Evolutionary conservation across 495 filamentous ascomycete genomes (phyloP).

Genomic region (Mycothermus thermophilus): DNA sequence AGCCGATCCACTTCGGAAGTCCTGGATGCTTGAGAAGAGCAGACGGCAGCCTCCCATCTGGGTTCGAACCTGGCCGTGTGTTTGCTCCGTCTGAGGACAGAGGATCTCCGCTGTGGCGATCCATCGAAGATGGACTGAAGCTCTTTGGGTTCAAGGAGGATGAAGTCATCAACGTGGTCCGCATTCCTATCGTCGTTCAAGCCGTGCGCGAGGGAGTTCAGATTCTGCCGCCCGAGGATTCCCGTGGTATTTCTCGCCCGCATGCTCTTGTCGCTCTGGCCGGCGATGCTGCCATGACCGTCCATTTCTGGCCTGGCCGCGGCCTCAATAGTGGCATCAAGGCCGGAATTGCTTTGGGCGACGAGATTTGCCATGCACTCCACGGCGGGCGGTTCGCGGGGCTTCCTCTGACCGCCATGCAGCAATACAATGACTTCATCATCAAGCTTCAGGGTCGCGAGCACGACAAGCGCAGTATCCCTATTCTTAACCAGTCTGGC

Average conservation of each 20-base stretch:
- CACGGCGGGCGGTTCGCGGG: conserved; percentile 17
- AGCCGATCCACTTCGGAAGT: conserved; percentile 24
- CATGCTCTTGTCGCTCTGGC: conserved; percentile 21
- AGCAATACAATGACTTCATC: conserved; percentile 26
- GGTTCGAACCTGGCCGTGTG: conserved; percentile 18
- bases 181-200: conserved; percentile 28
- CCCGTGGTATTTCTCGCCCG: conserved; percentile 16
- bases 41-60: conserved; percentile 21
- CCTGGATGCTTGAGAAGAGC: conserved; percentile 17
- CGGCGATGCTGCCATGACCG: conserved; percentile 23
- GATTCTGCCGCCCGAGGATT: conserved; percentile 18
- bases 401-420: conserved; percentile 16
- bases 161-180: conserved; percentile 28
- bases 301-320: conserved; percentile 24
- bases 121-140: conserved; percentile 26
- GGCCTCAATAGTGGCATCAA: conserved; percentile 26
- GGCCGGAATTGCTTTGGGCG: conserved; percentile 18
- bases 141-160: conserved; percentile 27
- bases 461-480: conserved; percentile 27
- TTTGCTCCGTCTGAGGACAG: conserved; percentile 22
- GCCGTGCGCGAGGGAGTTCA: conserved; percentile 25
- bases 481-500: conserved; percentile 24
- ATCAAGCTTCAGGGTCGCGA: conserved; percentile 23
- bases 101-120: conserved; percentile 20
- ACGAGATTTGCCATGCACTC: conserved; percentile 23